Evolutionary conservation across 208 protist species (phyloP).

Genomic region (Leishmania braziliensis): DNA sequence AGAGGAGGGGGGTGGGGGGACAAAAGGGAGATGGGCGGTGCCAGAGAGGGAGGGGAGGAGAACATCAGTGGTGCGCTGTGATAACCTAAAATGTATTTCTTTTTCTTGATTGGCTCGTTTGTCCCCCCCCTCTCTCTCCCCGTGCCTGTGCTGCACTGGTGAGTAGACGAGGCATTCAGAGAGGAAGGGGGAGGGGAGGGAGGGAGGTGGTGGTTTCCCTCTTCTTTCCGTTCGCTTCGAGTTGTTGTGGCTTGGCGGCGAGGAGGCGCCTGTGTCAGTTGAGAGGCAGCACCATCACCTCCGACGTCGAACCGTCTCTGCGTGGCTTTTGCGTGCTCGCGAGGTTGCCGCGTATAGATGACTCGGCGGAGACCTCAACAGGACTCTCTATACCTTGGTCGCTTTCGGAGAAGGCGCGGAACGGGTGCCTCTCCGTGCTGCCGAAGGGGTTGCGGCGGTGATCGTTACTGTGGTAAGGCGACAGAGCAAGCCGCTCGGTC

Average conservation of each 20-base stretch:
- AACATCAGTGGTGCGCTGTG: not conserved
- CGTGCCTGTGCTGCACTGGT: not conserved
- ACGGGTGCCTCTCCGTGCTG: not conserved
- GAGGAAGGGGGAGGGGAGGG: not conserved
- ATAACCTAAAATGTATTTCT: not conserved
- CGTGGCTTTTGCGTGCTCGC: slow-evolving; percentile 5
- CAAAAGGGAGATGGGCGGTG: not conserved
- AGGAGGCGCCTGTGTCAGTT: not conserved
- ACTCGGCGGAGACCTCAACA: not conserved
- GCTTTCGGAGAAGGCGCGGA: not conserved
- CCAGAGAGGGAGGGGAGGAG: not conserved
- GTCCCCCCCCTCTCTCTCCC: not conserved
- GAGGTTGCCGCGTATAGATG: slow-evolving; percentile 1
- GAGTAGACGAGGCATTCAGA: not conserved
- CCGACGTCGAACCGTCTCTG: not conserved
- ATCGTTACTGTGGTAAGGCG: not conserved
- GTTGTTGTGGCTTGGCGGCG: not conserved
- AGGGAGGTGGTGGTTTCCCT: not conserved
- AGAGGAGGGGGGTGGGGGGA: not conserved
- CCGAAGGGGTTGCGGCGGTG: slow-evolving; percentile 5
- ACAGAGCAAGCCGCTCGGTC: not conserved
- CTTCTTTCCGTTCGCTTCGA: not conserved
- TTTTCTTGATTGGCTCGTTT: not conserved
- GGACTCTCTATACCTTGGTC: not conserved
- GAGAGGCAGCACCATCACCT: slow-evolving; percentile 29